These are phyloP conservation scores for Trebouxia sp. DNA, from an alignment of 139 green algal genomes.

Conservation along the genomic window DNA sequence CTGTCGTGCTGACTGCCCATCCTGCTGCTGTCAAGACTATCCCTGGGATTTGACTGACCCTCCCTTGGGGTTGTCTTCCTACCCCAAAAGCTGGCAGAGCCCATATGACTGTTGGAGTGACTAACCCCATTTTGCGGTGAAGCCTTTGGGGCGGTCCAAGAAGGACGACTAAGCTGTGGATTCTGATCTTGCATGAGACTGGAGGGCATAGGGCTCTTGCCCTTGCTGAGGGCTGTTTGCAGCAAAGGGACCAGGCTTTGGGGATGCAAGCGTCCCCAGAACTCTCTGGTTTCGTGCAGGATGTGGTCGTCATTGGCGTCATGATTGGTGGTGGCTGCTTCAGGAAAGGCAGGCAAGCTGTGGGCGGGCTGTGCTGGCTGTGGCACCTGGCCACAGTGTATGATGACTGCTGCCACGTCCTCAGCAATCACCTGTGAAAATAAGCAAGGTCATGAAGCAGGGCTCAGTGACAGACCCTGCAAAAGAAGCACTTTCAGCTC, in stretches of 20 bases:
- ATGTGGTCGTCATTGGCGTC: constrained; percentile 4
- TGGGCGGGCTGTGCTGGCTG: neutral
- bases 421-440: constrained; percentile 5
- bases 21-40: neutral
- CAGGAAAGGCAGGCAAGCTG: neutral
- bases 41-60: neutral
- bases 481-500: too few relatives aligned
- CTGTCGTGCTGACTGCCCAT: neutral
- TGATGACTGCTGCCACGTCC: constrained; percentile 21
- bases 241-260: constrained; percentile 7
- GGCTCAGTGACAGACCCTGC: too few relatives aligned
- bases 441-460: too few relatives aligned
- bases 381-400: neutral
- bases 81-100: too few relatives aligned
- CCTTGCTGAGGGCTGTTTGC: constrained; percentile 12
- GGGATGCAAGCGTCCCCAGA: neutral
- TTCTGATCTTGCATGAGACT: too few relatives aligned
- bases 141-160: too few relatives aligned
- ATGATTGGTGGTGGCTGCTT: neutral
- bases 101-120: too few relatives aligned
- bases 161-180: too few relatives aligned
- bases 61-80: too few relatives aligned
- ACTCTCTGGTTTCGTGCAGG: neutral
- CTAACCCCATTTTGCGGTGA: too few relatives aligned
- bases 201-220: neutral